phyloP scores from a whole-genome alignment of 148 eudicot species.

The Pouteria glomerata region DNA sequence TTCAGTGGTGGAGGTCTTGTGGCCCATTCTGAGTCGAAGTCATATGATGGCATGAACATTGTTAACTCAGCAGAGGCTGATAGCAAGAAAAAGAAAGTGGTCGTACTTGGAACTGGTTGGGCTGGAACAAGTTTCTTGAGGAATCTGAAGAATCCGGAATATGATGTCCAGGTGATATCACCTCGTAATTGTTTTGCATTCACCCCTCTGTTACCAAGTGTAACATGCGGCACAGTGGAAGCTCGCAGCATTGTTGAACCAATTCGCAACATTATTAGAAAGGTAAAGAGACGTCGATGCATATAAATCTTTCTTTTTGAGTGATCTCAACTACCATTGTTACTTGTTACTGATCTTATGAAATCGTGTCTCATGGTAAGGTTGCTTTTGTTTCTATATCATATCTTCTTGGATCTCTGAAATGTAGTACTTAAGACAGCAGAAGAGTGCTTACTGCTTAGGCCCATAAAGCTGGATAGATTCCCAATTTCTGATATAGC shows the following conservation, averaged over 20 bases:
- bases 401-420: not conserved
- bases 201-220: conserved; percentile 66
- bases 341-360: not conserved
- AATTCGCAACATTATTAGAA: conserved; percentile 46
- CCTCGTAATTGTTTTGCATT: conserved; percentile 65
- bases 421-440: not conserved
- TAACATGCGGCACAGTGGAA: conserved; percentile 63
- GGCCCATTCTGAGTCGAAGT: conserved; percentile 53
- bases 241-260: conserved; percentile 73
- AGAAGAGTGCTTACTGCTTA: no score
- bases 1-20: conserved; percentile 62
- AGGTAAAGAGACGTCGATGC: conserved; percentile 30
- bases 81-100: conserved; percentile 70
- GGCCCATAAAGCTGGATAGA: not conserved
- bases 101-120: conserved; percentile 95
- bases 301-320: not conserved
- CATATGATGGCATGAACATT: conserved; percentile 24
- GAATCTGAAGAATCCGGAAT: conserved; percentile 53
- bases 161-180: conserved; percentile 54
- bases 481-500: not conserved
- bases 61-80: conserved; percentile 28
- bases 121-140: conserved; percentile 88
- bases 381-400: not conserved
- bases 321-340: not conserved
- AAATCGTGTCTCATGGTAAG: not conserved